These are phyloP conservation scores for Alternaria novae-zelandiae DNA, from an alignment of 2,329 filamentous ascomycete species.

Conservation along the genomic window DNA sequence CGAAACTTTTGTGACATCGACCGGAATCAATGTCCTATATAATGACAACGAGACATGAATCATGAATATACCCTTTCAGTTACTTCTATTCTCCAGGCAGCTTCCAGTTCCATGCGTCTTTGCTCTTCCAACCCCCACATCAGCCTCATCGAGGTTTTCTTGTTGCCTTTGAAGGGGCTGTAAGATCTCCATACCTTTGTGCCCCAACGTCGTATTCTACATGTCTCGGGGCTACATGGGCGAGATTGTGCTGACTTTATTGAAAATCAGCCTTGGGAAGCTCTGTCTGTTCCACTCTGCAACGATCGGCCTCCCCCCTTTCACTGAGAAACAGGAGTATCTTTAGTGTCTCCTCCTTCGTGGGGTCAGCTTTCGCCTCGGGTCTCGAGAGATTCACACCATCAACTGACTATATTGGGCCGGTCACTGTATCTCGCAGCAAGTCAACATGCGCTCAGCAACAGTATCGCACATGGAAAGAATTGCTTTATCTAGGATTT, in stretches of 20 bases:
- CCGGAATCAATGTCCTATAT: conserved; percentile 12
- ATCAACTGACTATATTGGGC: not conserved
- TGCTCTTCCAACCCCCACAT: not conserved
- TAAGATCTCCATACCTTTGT: not conserved
- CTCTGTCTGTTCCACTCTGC: not conserved
- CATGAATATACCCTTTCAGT: conserved; percentile 18
- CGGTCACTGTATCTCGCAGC: not conserved
- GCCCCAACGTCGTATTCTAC: not conserved
- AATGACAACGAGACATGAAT: conserved; percentile 26
- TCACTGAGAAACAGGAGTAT: not conserved
- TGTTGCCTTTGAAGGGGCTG: not conserved
- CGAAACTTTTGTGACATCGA: conserved; percentile 11
- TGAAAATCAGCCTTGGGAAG: not conserved
- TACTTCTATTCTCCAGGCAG: not conserved
- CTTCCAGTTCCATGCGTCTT: not conserved
- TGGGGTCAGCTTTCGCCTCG: not conserved
- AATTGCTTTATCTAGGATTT: not conserved
- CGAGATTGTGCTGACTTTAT: not conserved
- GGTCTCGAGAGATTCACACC: not conserved
- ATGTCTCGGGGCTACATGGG: not conserved
- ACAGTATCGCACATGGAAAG: not conserved
- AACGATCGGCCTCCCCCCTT: not conserved
- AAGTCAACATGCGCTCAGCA: not conserved
- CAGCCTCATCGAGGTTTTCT: not conserved
- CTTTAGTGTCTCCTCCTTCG: not conserved